These are phyloP conservation scores for Gossypium davidsonii DNA, from an alignment of 441 rosid genomes.

Conservation along the genomic window DNA sequence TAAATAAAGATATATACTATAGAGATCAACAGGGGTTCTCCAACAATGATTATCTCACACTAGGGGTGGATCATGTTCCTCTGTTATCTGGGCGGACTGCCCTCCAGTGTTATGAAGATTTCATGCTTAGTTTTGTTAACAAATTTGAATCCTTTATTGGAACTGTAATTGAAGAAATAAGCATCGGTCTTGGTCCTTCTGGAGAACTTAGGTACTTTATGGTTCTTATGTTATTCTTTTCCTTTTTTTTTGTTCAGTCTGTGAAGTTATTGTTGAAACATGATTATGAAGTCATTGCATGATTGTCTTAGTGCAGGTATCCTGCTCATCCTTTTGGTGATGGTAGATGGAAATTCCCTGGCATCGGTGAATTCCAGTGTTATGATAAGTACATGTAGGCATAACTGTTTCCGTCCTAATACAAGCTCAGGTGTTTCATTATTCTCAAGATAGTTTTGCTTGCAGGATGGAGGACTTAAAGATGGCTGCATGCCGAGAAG, in stretches of 20 bases:
- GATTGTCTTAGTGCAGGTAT: slow-evolving; percentile 41
- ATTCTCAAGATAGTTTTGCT: slow-evolving; percentile 23
- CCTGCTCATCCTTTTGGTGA: slow-evolving; percentile 64
- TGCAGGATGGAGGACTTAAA: slow-evolving; percentile 64
- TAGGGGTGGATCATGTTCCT: slow-evolving; percentile 59
- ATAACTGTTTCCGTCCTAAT: neutral
- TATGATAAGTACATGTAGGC: slow-evolving; percentile 68
- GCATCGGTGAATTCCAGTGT: slow-evolving; percentile 77
- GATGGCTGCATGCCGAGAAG: slow-evolving; percentile 58
- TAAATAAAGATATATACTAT: slow-evolving; percentile 52
- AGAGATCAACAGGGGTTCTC: slow-evolving; percentile 46
- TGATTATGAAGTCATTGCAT: slow-evolving; percentile 7
- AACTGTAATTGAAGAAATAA: slow-evolving; percentile 55
- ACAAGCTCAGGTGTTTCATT: slow-evolving; percentile 10
- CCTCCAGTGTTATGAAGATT: slow-evolving; percentile 55
- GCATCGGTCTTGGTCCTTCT: slow-evolving; percentile 59
- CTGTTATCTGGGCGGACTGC: slow-evolving; percentile 53
- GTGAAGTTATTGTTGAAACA: slow-evolving; percentile 18
- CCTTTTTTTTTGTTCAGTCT: neutral
- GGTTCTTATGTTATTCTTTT: neutral
- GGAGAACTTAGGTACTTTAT: slow-evolving; percentile 59
- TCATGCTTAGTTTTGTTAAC: slow-evolving; percentile 49
- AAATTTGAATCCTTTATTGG: slow-evolving; percentile 47
- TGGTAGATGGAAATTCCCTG: slow-evolving; percentile 72
- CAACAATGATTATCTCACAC: slow-evolving; percentile 58